Evolutionary conservation across 495 filamentous ascomycete species (phyloP).

Genomic region (Chlorociboria aeruginascens): DNA sequence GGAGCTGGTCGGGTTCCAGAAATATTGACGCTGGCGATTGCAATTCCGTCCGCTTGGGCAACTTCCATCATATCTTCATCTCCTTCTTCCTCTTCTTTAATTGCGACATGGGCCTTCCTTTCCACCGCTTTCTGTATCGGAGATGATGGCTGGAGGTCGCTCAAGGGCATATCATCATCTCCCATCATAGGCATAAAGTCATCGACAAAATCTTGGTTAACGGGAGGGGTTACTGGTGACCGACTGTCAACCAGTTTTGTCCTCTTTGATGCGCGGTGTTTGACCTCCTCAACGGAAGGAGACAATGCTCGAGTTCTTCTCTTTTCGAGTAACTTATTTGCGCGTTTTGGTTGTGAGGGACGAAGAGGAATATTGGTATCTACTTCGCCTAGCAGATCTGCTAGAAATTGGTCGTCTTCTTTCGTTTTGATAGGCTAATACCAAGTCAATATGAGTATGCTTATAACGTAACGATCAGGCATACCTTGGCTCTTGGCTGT

Average conservation of each 20-base stretch:
- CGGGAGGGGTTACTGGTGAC: conserved; percentile 31
- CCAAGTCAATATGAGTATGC: neutral
- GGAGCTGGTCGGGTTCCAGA: conserved; percentile 69
- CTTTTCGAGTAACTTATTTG: conserved; percentile 59
- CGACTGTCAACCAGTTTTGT: conserved; percentile 35
- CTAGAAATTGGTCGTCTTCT: conserved; percentile 79
- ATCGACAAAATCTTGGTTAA: conserved; percentile 28
- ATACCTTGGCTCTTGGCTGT: conserved; percentile 70
- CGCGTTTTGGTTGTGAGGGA: conserved; percentile 41
- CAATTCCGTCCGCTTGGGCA: conserved; percentile 58
- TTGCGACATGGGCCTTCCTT: conserved; percentile 46
- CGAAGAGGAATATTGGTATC: conserved; percentile 65
- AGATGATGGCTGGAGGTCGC: conserved; percentile 76
- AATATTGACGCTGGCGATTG: conserved; percentile 67
- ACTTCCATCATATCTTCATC: conserved; percentile 79
- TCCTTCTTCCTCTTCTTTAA: conserved; percentile 56
- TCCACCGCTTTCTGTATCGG: conserved; percentile 70
- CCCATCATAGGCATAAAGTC: conserved; percentile 36
- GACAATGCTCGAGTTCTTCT: conserved; percentile 72
- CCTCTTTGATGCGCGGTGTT: conserved; percentile 34
- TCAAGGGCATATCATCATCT: conserved; percentile 66
- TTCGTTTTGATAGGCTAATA: conserved; percentile 49
- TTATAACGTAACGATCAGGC: conserved; percentile 3
- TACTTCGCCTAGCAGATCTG: conserved; percentile 75
- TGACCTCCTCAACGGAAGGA: conserved; percentile 42